Base-by-base conservation (phyloP, 176 grass and related monocot genomes). In the Aegilops tauschii region DNA sequence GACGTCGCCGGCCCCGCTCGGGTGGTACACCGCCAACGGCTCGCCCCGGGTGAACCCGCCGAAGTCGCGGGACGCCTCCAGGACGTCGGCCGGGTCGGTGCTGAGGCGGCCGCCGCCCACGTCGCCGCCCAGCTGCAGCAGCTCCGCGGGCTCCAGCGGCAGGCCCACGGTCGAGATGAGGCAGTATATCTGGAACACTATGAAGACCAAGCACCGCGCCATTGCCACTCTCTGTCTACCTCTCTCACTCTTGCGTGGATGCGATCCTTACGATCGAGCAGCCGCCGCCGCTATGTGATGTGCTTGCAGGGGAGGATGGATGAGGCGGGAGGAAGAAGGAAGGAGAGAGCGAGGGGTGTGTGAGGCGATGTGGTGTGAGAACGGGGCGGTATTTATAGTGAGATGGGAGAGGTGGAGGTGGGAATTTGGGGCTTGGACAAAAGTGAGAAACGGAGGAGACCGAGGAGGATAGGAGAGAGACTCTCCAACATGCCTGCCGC, bases 161-260 rank as follows among this genome's bases (percentile, higher is more conserved):
- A 93, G 82, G 1, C 97, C 83, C 28, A 96, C 94, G 18, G 90
- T 96, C 20, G 97, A 89, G 75, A 94, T 81, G 59, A 98, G 80
- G 64, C 92, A 80, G 76, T 84, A 88, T 80, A 95, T 72, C 16
- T 89, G 83, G 76, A 96, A 88, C 17, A 93, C 28, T 63, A 90
- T 31, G 61, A 88, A 49, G 13, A 91, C 40, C 68, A 89, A 45
- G 36, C 72, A 83, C 40, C 88, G 63, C 72, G 76, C 64, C 93
- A 94, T 95, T 89, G 76, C 83, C 9, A 31, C 81, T 10, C 6
- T 12, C 1, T 44, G 23, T 54, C 47, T 54, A 0, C 29, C 12
- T 3, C 58, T 61, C 56, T 58, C 23, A 25, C 23, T 25, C 35
- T 36, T 6, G 35, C 35, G 35, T 35, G 34, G 34, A 35, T 0